Evolutionary conservation across 352 stramenopile species (phyloP).

Genomic region (Globisporangium splendens): DNA sequence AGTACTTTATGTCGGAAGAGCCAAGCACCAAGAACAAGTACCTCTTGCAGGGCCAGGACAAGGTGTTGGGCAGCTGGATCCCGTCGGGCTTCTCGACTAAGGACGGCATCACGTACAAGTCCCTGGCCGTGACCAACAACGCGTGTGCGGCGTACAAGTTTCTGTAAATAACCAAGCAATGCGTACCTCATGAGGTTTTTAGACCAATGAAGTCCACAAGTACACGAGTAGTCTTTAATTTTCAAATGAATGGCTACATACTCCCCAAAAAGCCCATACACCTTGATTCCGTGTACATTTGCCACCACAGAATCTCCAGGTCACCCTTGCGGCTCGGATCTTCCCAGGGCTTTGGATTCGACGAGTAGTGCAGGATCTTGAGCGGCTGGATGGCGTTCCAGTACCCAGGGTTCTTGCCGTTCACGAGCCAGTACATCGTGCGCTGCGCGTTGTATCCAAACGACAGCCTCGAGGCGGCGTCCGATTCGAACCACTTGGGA

Average conservation of each 20-base stretch:
- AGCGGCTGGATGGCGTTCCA: conserved; percentile 50
- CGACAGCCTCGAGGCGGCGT: conserved; percentile 46
- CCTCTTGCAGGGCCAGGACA: conserved; percentile 60
- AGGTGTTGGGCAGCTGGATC: conserved; percentile 64
- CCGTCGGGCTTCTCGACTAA: conserved; percentile 56
- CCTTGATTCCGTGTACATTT: conserved; percentile 33
- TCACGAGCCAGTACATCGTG: conserved; percentile 79
- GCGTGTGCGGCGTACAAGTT: conserved; percentile 37
- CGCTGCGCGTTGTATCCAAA: conserved; percentile 85
- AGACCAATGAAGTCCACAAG: too few species aligned
- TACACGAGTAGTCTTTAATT: too few species aligned
- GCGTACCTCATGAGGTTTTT: neutral
- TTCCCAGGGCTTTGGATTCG: conserved; percentile 42
- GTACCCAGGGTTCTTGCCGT: conserved; percentile 64
- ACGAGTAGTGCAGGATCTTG: conserved; percentile 44
- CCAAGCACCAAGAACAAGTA: conserved; percentile 43
- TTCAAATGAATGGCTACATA: too few species aligned
- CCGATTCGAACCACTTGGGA: conserved; percentile 53
- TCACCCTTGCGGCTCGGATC: conserved; percentile 32
- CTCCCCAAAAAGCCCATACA: conserved; percentile 8
- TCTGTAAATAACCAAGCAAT: conserved; percentile 10
- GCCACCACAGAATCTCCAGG: conserved; percentile 45
- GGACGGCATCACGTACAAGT: conserved; percentile 50
- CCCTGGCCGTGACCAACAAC: conserved; percentile 31
- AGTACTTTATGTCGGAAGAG: conserved; percentile 39